Base-by-base conservation (phyloP, 805 yeast species). In the Lipomyces lipofer region DNA sequence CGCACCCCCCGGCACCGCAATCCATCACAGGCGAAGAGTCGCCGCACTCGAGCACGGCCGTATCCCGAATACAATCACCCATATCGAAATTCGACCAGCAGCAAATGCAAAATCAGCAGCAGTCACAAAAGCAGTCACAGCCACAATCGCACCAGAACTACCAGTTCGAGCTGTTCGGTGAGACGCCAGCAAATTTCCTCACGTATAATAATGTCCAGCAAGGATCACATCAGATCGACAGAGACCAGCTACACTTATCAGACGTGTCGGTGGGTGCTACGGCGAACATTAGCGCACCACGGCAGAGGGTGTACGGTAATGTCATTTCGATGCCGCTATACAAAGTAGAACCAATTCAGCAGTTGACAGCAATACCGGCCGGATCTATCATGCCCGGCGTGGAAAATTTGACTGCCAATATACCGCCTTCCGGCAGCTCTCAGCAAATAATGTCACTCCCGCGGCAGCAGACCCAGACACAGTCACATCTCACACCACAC, bases 401-500 rank as follows among this genome's bases (percentile, higher is more conserved):
- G 13, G 35, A 24, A 35, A 28, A n/a, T 40, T 13, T 28, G 15
- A 21, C 49, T n/a, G 19, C n/a, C 24, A 12, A 33, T n/a, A 35
- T 27, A 15, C 39, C 28, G 8, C 25, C 15, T 6, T 19, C 39
- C 44, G 21, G 9, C 12, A 9, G 21, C 44, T 39, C 25, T 6
- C 27, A 12, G 15, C 44, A 13, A 13, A 12, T 24, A 21, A 19
- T 27, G 4, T 17, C 49, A 12, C 10, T 10, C 42, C 49, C 24
- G 36, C 46, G 45, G 25, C 51, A 10, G 40, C 55, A 51, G 17
- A 35, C 28, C 39, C 51, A 27, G 7, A 42, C 4, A 24, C 46
- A 44, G 32, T 35, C 17, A 46, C 40, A 45, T 2, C 15, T 13
- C 17, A 40, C 19, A 6, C 42, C 42, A 15, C 33, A 40, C 12